Evolutionary conservation across 805 yeast species (phyloP), one percentile per base, ranked within the genome.

Genomic region (Pichia manshurica): DNA sequence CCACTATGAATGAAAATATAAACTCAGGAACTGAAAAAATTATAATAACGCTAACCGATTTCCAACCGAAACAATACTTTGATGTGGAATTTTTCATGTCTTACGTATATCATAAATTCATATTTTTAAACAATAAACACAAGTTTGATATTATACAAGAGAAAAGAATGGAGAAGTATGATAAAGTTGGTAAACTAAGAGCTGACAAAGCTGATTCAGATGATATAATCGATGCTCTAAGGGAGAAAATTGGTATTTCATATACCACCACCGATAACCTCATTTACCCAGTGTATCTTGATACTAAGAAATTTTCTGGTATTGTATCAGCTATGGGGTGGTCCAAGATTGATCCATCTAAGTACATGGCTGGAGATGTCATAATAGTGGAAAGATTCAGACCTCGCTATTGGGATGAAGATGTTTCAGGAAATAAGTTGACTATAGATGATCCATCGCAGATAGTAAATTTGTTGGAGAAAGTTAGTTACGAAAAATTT

Each of bases 301-400:
- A 84, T 56, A 53, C 79, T 17, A 59, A 71, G 2, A 65, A 69
- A 17, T 39, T 57, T 5, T 35, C 46, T 3, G 15, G 45, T 2
- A 39, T 59, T 9, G 43, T 45, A 1, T 57, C 66, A 38, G 38
- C 52, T 13, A 50, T 56, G 46, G 57, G 53, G 10, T 73, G 80
- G 77, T 65, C 67, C 13, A 59, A 68, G 28, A 9, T 64, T 4
- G 59, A 69, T 35, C 53, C 63, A 1, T 55, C 59, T n/a, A 46
- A 56, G 0, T 72, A 67, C 52, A 50, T 61, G 9, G 59, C 65
- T 2, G 91, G 90, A 5, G 87, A 84, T 59, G 68, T 78, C 0
- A 56, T 85, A 1, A 61, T 85, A 2, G 63, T 82, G 2, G 65
- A 71, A 29, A 72, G 72, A 52, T 72, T 60, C 49, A 56, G 51